A percentile compares a stretch with the other conserved stretches of the same genome.
Evolutionary conservation across 2,329 filamentous ascomycete genomes (phyloP).

Genomic region (Mycosphaerella sp.): DNA sequence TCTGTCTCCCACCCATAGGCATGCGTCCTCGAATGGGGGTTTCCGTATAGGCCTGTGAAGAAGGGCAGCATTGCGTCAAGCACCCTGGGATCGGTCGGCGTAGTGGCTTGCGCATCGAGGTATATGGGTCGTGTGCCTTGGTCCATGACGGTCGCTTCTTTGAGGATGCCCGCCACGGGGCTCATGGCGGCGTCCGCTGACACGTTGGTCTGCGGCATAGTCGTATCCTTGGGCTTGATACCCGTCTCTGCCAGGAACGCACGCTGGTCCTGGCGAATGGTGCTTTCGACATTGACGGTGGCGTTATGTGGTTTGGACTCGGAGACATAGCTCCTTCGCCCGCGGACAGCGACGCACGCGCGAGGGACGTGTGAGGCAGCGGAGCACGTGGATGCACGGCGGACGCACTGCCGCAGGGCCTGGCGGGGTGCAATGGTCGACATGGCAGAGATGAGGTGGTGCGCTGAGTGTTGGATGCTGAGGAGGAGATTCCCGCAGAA

Average conservation of each 20-base stretch:
- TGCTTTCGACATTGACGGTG: conserved; percentile 73
- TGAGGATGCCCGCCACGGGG: conserved; percentile 67
- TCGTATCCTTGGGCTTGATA: conserved; percentile 49
- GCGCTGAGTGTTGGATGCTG: background rate
- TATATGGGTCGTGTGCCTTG: conserved; percentile 92
- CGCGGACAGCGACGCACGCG: conserved; percentile 35
- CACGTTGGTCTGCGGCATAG: conserved; percentile 54
- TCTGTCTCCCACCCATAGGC: conserved; percentile 99
- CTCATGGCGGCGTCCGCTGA: conserved; percentile 66
- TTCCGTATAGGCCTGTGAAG: conserved; percentile 89
- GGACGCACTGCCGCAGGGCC: conserved; percentile 56
- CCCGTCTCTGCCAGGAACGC: conserved; percentile 61
- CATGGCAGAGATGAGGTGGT: conserved; percentile 35
- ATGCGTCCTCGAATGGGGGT: conserved; percentile 94
- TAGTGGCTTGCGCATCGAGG: conserved; percentile 97
- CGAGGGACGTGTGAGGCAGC: conserved; percentile 39
- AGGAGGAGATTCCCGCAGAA: background rate
- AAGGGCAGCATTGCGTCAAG: conserved; percentile 95
- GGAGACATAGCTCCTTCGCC: conserved; percentile 64
- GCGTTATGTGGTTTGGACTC: conserved; percentile 73
- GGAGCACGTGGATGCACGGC: conserved; percentile 39
- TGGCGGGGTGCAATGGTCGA: conserved; percentile 63
- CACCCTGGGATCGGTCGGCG: conserved; percentile 87
- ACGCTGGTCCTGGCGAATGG: conserved; percentile 80
- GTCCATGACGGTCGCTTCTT: conserved; percentile 88